phyloP scores from a whole-genome alignment of 495 filamentous ascomycete genomes.

The Chaetomidium leptoderma region DNA sequence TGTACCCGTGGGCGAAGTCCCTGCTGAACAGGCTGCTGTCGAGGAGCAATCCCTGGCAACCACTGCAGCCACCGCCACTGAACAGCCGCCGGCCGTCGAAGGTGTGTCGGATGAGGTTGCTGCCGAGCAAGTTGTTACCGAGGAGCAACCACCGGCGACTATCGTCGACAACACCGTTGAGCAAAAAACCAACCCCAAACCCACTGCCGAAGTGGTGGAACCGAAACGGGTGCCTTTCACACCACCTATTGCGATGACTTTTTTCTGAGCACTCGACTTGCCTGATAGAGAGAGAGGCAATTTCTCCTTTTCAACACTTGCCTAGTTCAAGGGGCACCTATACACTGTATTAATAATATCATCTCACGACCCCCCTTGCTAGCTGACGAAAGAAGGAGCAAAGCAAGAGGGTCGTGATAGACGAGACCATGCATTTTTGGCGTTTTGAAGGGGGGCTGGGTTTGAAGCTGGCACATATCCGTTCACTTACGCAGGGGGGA shows the following conservation, averaged over 20 bases:
- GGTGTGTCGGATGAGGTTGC: too few relatives aligned
- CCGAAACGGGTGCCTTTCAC: neutral
- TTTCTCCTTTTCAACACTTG: neutral
- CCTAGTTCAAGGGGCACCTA: neutral
- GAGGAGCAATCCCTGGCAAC: too few relatives aligned
- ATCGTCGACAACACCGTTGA: neutral
- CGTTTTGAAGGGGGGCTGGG: neutral
- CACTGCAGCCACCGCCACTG: too few relatives aligned
- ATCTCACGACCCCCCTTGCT: neutral
- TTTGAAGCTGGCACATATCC: neutral
- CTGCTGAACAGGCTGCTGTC: neutral
- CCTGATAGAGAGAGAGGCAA: neutral
- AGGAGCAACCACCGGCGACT: neutral
- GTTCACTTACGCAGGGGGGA: neutral
- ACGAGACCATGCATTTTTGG: conserved; percentile 8
- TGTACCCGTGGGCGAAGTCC: too few relatives aligned
- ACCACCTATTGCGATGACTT: neutral
- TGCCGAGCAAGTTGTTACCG: neutral
- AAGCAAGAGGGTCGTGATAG: neutral
- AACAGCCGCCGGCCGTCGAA: too few relatives aligned
- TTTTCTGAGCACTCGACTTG: neutral
- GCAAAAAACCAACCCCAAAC: neutral
- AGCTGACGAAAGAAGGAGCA: neutral
- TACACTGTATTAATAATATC: conserved; percentile 3
- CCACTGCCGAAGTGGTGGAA: neutral